Evolutionary conservation across 225 moss, liverwort and hornwort genomes (phyloP).

Genomic region (Marchantia polymorpha): DNA sequence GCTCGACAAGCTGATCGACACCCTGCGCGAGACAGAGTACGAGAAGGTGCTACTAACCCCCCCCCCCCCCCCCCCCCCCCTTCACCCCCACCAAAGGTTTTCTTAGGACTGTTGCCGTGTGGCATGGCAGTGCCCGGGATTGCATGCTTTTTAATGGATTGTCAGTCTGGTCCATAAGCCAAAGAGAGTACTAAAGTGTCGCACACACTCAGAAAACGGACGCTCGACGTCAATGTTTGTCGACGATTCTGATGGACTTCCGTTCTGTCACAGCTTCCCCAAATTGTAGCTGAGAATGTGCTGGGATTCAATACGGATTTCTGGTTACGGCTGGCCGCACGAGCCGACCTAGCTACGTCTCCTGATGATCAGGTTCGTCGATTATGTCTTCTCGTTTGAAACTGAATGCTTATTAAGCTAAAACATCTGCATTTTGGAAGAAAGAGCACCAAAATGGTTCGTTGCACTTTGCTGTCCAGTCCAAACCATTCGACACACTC

Average conservation of each 20-base stretch:
- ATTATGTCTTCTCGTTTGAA: background rate
- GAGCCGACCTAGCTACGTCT: constrained; percentile 71
- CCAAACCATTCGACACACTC: no score
- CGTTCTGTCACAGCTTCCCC: constrained; percentile 50
- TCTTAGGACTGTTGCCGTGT: background rate
- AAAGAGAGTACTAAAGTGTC: background rate
- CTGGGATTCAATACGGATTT: constrained; percentile 83
- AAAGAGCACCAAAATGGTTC: no score
- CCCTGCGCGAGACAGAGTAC: constrained; percentile 58
- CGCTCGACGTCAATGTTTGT: background rate
- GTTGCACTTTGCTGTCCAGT: no score
- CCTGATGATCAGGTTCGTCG: constrained; percentile 59
- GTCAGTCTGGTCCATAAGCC: no score
- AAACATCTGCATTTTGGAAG: no score
- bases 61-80: no score
- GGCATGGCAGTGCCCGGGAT: no score
- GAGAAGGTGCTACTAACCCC: constrained; percentile 41
- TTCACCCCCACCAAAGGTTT: no score
- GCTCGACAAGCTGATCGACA: constrained; percentile 79
- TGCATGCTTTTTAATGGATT: no score
- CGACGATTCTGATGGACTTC: background rate
- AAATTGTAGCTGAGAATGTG: constrained; percentile 86
- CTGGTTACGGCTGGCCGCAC: constrained; percentile 94
- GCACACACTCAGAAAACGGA: background rate
- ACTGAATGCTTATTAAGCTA: background rate